Base-by-base conservation (phyloP, 495 filamentous ascomycete genomes). In the Neurospora hispaniola region DNA sequence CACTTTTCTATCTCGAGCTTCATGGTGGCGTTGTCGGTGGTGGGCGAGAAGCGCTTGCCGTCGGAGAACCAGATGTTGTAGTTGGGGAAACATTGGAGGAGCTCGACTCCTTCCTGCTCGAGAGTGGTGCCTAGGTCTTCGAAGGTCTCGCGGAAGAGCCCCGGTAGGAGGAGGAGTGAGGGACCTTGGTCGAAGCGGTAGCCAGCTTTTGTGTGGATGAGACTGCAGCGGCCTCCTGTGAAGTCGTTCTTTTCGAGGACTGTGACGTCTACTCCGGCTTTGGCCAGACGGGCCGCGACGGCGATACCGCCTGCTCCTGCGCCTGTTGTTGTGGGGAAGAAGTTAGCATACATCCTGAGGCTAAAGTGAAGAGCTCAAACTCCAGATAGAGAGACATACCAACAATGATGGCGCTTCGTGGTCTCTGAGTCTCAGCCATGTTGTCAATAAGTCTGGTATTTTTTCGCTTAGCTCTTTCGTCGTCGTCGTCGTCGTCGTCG, bases 171-270 rank as follows among this genome's bases (percentile, higher is more conserved):
- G 3, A 93, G 85, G 5, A 92, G 84, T 0, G 89, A 91, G 0
- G 90, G 90, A 0, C 90, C 90, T 83, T 91, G 89, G 77, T 92
- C 90, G 81, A 92, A 92, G 31, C 90, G 86, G 75, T 88, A 88
- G 10, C 73, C 73, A 40, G 85, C 88, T 70, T 85, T 79, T 71
- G 86, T 80, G 35, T 81, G 77, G 62, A 91, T 80, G 38, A 92
- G 77, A 38, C 85, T 88, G 78, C 90, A 92, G 48, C 90, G 80
- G 0, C 90, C 90, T 54, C 90, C 90, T 0, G 88, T 87, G 79
- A 89, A 90, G 38, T 77, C 78, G 78, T 92, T 90, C 82, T 91
- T 91, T 77, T 92, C 90, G 11, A 91, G 77, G 10, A 92, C 88
- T 0, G 89, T 91, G 12, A 92, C 90, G 20, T 82, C 73, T 73